Conservation (phyloP, 441 rosid species). For the Dalechampia spathulata region DNA sequence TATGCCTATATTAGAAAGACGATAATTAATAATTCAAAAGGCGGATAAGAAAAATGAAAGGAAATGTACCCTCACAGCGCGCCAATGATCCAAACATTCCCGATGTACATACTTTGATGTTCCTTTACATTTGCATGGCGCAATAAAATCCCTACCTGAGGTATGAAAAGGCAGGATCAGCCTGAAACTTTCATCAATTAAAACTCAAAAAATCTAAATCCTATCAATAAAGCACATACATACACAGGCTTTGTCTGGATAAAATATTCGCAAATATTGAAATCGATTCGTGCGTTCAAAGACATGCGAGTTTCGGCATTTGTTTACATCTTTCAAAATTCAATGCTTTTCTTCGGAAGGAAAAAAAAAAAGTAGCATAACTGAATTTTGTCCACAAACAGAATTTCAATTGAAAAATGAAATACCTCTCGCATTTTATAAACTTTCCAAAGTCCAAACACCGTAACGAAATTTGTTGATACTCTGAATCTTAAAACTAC, state of each 20-base stretch:
- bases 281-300: no score
- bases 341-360: no score
- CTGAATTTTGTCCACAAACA: no score
- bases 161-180: conserved; percentile 1
- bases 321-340: no score
- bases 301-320: no score
- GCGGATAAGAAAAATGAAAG: neutral
- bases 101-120: conserved; percentile 97
- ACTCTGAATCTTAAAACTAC: no score
- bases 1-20: no score
- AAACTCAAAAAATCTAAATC: neutral
- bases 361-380: no score
- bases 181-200: neutral
- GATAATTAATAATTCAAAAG: neutral
- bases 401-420: neutral
- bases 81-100: conserved; percentile 98
- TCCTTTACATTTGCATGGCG: conserved; percentile 99
- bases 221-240: neutral
- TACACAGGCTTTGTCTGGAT: neutral
- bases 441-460: no score
- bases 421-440: no score
- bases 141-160: conserved; percentile 97
- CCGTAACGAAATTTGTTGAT: no score
- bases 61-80: conserved; percentile 66
- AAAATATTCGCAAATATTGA: no score